These are phyloP conservation scores for Diaporthe citrichinensis DNA, from an alignment of 2,329 filamentous ascomycete species.

Conservation along the genomic window DNA sequence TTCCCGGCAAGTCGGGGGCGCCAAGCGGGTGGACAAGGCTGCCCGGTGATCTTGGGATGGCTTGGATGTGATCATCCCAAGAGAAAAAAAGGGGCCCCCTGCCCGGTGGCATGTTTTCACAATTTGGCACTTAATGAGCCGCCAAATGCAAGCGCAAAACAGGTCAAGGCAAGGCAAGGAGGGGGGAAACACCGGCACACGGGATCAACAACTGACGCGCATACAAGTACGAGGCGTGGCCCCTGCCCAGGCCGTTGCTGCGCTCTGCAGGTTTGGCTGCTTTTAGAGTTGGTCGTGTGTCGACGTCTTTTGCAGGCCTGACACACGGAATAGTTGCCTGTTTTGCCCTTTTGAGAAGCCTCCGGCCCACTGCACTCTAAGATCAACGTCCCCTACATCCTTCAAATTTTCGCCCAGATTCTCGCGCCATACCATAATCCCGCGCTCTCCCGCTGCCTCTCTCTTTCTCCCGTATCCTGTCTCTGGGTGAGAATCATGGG, in stretches of 20 bases:
- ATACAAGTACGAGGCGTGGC: conserved; percentile 27
- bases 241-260: neutral
- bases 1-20: conserved; percentile 27
- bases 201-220: conserved; percentile 4
- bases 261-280: neutral
- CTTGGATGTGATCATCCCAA: conserved; percentile 33
- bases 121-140: conserved; percentile 30
- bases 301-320: conserved; percentile 29
- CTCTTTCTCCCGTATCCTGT: neutral
- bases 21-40: conserved; percentile 27
- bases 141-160: conserved; percentile 11
- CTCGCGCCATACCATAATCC: conserved; percentile 3
- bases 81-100: conserved; percentile 28
- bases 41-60: conserved; percentile 24
- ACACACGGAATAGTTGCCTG: conserved; percentile 40
- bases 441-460: neutral
- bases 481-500: conserved; percentile 31
- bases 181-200: neutral
- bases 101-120: conserved; percentile 25
- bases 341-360: conserved; percentile 41
- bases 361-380: conserved; percentile 35
- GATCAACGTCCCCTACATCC: conserved; percentile 34
- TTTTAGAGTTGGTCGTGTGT: conserved; percentile 27
- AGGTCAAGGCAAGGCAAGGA: neutral
- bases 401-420: conserved; percentile 25